Evolutionary conservation across 352 stramenopile genomes (phyloP).

Genomic region (Globisporangium acanthophoron): DNA sequence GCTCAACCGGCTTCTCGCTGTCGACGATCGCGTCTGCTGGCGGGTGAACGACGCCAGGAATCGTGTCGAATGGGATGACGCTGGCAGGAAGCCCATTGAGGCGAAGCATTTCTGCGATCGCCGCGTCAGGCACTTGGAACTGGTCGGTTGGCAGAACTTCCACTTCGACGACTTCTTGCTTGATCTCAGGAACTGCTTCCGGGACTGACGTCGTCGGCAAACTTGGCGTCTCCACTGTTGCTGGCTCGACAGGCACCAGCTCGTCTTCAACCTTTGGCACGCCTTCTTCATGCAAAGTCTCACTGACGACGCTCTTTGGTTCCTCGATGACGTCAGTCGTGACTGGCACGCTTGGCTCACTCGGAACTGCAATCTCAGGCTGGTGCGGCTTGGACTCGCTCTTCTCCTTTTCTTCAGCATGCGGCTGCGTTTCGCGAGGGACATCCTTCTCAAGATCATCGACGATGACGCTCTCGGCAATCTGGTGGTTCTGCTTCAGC

Average conservation of each 20-base stretch:
- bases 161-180: conserved; percentile 4
- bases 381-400: not conserved
- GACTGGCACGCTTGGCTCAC: not conserved
- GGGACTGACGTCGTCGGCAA: not conserved
- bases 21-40: not conserved
- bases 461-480: conserved; percentile 2
- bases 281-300: not conserved
- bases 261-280: not conserved
- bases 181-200: not conserved
- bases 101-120: conserved; percentile 9
- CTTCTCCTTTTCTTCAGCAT: not conserved
- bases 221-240: not conserved
- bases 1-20: not conserved
- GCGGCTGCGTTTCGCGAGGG: not conserved
- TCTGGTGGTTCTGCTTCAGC: conserved; percentile 11
- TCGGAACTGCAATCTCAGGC: not conserved
- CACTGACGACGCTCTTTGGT: not conserved
- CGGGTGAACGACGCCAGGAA: not conserved
- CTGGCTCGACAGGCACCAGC: not conserved
- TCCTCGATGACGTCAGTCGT: not conserved
- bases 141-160: conserved; percentile 5
- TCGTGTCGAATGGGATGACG: not conserved
- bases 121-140: not conserved
- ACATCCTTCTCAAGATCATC: not conserved
- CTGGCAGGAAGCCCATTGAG: conserved; percentile 4